Evolutionary conservation across 768 basidiomycete species (phyloP).

Genomic region (Leccinellum luteum): DNA sequence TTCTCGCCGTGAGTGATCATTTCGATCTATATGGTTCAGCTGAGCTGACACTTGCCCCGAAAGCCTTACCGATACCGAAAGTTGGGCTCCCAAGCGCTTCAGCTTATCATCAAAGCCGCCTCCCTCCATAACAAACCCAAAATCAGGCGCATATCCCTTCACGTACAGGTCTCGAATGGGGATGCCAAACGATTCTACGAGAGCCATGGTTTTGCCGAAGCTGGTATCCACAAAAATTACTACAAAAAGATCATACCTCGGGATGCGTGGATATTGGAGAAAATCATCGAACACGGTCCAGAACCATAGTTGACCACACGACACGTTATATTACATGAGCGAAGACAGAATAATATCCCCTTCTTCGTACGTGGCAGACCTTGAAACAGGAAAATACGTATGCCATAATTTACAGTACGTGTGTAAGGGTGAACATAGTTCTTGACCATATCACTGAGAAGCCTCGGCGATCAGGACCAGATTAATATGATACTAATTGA

Average conservation of each 20-base stretch:
- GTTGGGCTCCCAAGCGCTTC: slow-evolving; percentile 69
- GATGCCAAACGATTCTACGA: slow-evolving; percentile 83
- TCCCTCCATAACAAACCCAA: slow-evolving; percentile 54
- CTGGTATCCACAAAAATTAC: slow-evolving; percentile 65
- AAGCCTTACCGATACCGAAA: slow-evolving; percentile 84
- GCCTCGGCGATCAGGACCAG: slow-evolving; percentile 17
- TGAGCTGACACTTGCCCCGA: slow-evolving; percentile 14
- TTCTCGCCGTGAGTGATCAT: slow-evolving; percentile 67
- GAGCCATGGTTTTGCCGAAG: slow-evolving; percentile 74
- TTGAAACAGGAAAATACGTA: slow-evolving; percentile 15
- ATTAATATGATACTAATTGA: slow-evolving; percentile 27
- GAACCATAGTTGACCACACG: slow-evolving; percentile 24
- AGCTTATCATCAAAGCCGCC: slow-evolving; percentile 66
- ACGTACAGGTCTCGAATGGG: slow-evolving; percentile 82
- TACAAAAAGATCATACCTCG: slow-evolving; percentile 87
- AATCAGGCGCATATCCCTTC: slow-evolving; percentile 73
- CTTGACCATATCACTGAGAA: slow-evolving; percentile 12
- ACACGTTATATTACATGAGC: slow-evolving; percentile 26
- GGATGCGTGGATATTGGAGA: slow-evolving; percentile 87
- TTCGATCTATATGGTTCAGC: slow-evolving; percentile 9
- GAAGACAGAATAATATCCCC: slow-evolving; percentile 4
- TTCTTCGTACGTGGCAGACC: slow-evolving; percentile 14
- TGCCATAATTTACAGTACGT: slow-evolving; percentile 31
- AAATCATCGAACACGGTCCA: slow-evolving; percentile 37
- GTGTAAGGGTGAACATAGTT: slow-evolving; percentile 24